These are phyloP conservation scores for Karstenula rhodostoma DNA, from an alignment of 2,329 filamentous ascomycete genomes.

Conservation along the genomic window DNA sequence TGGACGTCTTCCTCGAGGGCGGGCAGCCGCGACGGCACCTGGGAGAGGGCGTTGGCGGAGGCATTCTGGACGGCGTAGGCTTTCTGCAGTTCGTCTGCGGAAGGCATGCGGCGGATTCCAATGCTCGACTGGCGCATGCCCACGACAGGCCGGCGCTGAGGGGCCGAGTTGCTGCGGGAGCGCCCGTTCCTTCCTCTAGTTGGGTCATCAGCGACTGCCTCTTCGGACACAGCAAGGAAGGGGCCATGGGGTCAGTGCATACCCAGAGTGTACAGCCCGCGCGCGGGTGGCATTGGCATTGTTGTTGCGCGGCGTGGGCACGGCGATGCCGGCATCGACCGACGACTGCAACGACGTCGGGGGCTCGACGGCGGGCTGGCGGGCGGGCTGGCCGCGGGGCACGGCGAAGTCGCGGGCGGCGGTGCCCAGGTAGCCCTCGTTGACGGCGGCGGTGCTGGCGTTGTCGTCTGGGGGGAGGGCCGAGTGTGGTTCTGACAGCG, in stretches of 20 bases:
- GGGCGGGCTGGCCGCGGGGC: constrained; percentile 25
- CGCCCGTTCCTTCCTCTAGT: constrained; percentile 20
- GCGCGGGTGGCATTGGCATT: constrained; percentile 19
- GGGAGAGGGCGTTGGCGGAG: constrained; percentile 31
- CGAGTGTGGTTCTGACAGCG: constrained; percentile 39
- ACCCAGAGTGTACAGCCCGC: constrained; percentile 30
- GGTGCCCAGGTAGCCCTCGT: constrained; percentile 43
- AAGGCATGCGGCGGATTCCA: constrained; percentile 46
- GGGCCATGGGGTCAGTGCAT: constrained; percentile 6
- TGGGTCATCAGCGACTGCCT: constrained; percentile 26
- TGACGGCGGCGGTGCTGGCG: constrained; percentile 41
- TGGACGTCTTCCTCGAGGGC: constrained; percentile 39
- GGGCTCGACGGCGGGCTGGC: constrained; percentile 36
- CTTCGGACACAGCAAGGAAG: constrained; percentile 3
- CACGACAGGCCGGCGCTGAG: constrained; percentile 35
- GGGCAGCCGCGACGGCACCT: constrained; percentile 32
- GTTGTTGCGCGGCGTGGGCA: constrained; percentile 36
- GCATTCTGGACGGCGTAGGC: constrained; percentile 29
- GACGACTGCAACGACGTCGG: constrained; percentile 47
- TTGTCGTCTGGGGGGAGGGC: constrained; percentile 42
- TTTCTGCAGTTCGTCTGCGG: constrained; percentile 34
- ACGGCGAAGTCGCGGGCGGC: constrained; percentile 46
- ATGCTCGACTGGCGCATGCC: constrained; percentile 46
- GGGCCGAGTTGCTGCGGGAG: constrained; percentile 39
- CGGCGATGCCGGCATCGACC: constrained; percentile 43